Base-by-base conservation (phyloP, 768 basidiomycete genomes). In the Galerina sulciceps region DNA sequence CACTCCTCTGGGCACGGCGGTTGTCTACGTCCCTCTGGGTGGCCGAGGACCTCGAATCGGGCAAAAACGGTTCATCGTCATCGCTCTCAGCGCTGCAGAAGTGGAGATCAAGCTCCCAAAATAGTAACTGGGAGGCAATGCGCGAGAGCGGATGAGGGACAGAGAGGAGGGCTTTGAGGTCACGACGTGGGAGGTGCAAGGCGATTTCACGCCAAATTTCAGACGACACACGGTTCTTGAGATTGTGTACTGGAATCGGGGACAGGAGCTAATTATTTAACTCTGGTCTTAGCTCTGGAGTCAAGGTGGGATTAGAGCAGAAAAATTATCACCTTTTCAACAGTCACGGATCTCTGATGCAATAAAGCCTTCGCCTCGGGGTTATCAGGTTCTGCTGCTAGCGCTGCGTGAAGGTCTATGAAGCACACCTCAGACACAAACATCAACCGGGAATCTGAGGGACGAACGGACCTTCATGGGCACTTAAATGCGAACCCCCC, bases 181-280 rank as follows among this genome's bases (percentile, higher is more conserved):
- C 89, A 10, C 81, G 80, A 17, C 82, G 79, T 0, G 88, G 85
- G 5, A 91, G 79, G 64, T 79, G 85, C 5, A 79, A 72, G 0
- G 84, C 87, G 38, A 91, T 85, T 67, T 89, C 84, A 36, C 85
- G 77, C 89, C 89, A 91, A 51, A 90, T 83, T 72, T 91, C 89
- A 6, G 77, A 76, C 3, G 88, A 89, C 64, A 90, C 83, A 17
- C 80, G 79, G 38, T 82, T 83, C 15, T 77, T 80, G 49, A 76
- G 77, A 26, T 64, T 62, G 34, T 62, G 67, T 35, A 73, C 68
- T 9, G 80, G 79, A 14, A 81, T 72, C 43, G 75, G 76, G 14
- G 76, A 71, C 6, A 78, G 73, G 53, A 80, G 75, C 76, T 77
- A 55, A 10, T 22, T 36, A 35, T 35, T 35, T 44, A 43, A 14